Conservation (phyloP, 805 yeast genomes). For the Cyberlindnera petersonii region DNA sequence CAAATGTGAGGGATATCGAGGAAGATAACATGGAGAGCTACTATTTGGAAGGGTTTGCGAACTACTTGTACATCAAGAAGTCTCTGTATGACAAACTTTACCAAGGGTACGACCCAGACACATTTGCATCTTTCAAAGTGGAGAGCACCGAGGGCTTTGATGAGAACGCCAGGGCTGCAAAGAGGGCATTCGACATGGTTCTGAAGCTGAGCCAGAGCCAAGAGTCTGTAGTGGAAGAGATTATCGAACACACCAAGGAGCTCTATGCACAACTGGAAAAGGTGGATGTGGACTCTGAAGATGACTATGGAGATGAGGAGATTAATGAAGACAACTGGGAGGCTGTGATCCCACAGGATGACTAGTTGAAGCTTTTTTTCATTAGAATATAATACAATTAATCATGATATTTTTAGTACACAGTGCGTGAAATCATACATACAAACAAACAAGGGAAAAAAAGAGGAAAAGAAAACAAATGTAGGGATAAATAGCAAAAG, state of each 20-base stretch:
- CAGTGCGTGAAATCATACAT: no score
- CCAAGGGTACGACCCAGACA: slow-evolving; percentile 21
- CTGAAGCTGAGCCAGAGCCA: slow-evolving; percentile 29
- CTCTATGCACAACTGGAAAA: slow-evolving; percentile 47
- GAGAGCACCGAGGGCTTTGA: slow-evolving; percentile 9
- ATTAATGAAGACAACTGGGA: slow-evolving; percentile 46
- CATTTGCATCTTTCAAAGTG: slow-evolving; percentile 22
- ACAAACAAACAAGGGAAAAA: not conserved
- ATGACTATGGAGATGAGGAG: slow-evolving; percentile 34
- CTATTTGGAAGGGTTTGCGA: slow-evolving; percentile 79
- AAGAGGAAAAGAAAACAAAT: not conserved
- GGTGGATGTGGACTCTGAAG: slow-evolving; percentile 57
- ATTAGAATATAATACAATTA: no score
- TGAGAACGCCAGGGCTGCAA: slow-evolving; percentile 18
- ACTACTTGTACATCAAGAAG: slow-evolving; percentile 46
- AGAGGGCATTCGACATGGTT: slow-evolving; percentile 14
- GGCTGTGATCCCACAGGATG: slow-evolving; percentile 42
- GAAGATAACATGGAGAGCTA: slow-evolving; percentile 79
- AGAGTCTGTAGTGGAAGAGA: slow-evolving; percentile 53
- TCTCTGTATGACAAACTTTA: slow-evolving; percentile 22
- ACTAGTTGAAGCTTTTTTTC: no score
- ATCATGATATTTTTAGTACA: no score
- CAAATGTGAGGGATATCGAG: slow-evolving; percentile 68
- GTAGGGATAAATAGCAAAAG: not conserved
- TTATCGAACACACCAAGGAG: slow-evolving; percentile 47